Evolutionary conservation across 2,329 filamentous ascomycete species (phyloP).

Genomic region (Fusarium sp.): DNA sequence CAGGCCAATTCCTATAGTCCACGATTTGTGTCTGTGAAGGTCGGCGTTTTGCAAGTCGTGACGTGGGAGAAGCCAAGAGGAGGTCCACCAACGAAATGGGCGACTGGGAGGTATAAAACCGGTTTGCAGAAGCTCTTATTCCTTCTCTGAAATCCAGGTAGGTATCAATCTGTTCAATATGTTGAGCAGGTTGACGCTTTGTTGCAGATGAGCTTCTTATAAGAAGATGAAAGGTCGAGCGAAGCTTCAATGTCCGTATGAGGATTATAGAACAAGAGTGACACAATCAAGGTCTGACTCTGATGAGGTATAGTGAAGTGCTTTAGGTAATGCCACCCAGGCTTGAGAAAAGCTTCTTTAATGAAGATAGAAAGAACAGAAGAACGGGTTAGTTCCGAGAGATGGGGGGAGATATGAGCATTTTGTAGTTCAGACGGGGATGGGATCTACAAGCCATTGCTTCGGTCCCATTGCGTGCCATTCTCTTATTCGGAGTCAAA

Average conservation of each 20-base stretch:
- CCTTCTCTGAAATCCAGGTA: conserved; percentile 17
- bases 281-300: conserved; percentile 1
- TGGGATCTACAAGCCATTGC: conserved; percentile 37
- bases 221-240: neutral
- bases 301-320: neutral
- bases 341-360: conserved; percentile 21
- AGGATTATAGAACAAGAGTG: conserved; percentile 9
- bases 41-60: conserved; percentile 16
- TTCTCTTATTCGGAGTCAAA: conserved; percentile 23
- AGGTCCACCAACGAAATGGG: conserved; percentile 17
- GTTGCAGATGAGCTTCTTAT: conserved; percentile 2
- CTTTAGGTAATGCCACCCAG: conserved; percentile 15
- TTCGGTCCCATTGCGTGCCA: conserved; percentile 29
- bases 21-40: conserved; percentile 14
- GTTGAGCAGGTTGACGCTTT: conserved; percentile 4
- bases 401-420: conserved; percentile 39
- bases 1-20: conserved; percentile 1
- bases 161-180: conserved; percentile 20
- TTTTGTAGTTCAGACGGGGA: conserved; percentile 43
- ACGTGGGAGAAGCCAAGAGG: neutral
- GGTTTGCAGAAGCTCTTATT: conserved; percentile 20
- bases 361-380: conserved; percentile 31
- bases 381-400: conserved; percentile 23
- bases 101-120: conserved; percentile 21
- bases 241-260: conserved; percentile 6